Percentiles rank a stretch among this genome's conserved stretches.
These are phyloP conservation scores for Pleurotus sapidus DNA, from an alignment of 768 basidiomycete genomes.

Conservation along the genomic window DNA sequence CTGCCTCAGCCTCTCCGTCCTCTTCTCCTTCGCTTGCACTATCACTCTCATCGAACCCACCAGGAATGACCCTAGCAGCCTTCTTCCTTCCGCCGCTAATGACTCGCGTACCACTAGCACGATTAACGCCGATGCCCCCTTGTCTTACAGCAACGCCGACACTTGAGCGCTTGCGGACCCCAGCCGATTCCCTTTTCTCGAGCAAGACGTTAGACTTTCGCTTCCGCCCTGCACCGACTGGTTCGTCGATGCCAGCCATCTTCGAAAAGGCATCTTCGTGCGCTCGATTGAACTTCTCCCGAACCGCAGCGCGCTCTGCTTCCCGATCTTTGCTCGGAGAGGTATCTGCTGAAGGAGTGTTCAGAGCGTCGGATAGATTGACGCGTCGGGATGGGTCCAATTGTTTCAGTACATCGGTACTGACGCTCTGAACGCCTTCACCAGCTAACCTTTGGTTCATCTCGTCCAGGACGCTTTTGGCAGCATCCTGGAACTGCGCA, in stretches of 20 bases:
- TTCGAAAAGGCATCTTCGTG: constrained; percentile 67
- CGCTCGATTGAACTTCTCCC: constrained; percentile 49
- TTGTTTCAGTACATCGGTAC: constrained; percentile 9
- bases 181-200: constrained; percentile 19
- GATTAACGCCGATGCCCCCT: constrained; percentile 18
- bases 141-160: constrained; percentile 2
- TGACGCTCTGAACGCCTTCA: constrained; percentile 46
- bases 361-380: not conserved
- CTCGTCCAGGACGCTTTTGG: constrained; percentile 73
- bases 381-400: not conserved
- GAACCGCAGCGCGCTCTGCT: constrained; percentile 17
- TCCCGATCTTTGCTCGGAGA: not conserved
- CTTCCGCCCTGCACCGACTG: constrained; percentile 33
- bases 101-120: constrained; percentile 39
- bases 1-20: constrained; percentile 30
- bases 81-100: constrained; percentile 45
- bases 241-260: constrained; percentile 72
- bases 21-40: constrained; percentile 26
- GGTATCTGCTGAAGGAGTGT: constrained; percentile 29
- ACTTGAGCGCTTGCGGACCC: constrained; percentile 16
- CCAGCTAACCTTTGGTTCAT: constrained; percentile 72
- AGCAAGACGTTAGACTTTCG: constrained; percentile 54
- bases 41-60: constrained; percentile 45
- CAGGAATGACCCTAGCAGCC: constrained; percentile 42
- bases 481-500: constrained; percentile 62